Base-by-base conservation (phyloP, 225 moss, liverwort and hornwort species). In the Straminergon stramineum region DNA sequence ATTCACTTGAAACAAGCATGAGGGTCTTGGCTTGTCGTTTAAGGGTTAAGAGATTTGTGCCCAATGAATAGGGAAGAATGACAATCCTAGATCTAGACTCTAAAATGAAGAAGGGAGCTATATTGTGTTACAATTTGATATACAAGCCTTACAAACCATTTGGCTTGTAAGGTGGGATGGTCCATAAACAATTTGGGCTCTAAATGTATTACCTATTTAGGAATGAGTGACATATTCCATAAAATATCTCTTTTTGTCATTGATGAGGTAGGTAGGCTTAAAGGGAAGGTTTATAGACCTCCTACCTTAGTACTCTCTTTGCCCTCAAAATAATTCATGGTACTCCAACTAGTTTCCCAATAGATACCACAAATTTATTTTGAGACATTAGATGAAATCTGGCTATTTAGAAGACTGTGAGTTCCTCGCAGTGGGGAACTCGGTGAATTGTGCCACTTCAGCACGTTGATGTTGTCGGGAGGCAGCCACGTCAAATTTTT, bases 71-170 rank as follows among this genome's bases (percentile, higher is more conserved):
- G 0, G 13, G 1, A 0, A 76, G 3, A 31, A 53, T 32, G 13
- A 5, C 13, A 53, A 77, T 2, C 34, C 14, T 76, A 34, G 8
- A 34, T 34, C 22, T 23, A 22, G 2, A 55, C 55, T 78, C 23
- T 78, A 55, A 78, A 55, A 23, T 55, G 35, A 78, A 55, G 15
- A 35, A 3, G 3, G 8, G 34, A 4, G 35, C 22, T 77, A 77
- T 13, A 53, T 53, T 80, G 11, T 9, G 1, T 62, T 0, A 0
- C 0, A 20, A 0, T 31, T 82, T 0, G 6, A 4, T 31, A 6
- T 22, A 31, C 1, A 20, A 0, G 32, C 6, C 22, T 83, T 35
- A 35, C 11, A 24, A 65, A 7, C 43, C 30, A 62, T 41, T 61
- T 62, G 43, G 7, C 21, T 58, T 60, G 6, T 7, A n/a, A 57